phyloP scores from a whole-genome alignment of 192 early-diverging fungal genomes.

The Glomus cerebriforme region DNA sequence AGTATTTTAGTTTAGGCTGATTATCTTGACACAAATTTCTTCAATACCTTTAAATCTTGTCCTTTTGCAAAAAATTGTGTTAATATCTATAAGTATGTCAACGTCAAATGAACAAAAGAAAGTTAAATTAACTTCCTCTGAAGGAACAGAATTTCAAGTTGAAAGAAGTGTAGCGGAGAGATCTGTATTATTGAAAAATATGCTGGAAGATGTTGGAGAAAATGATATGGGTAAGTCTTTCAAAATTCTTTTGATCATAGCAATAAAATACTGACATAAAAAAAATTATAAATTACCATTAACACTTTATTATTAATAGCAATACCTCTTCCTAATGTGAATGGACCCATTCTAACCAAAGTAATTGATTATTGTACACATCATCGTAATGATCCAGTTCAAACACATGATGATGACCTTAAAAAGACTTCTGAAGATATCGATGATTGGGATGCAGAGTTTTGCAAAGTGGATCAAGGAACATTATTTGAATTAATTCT shows the following conservation, averaged over 20 bases:
- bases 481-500: conserved; percentile 91
- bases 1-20: no score
- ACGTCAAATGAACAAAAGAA: conserved; percentile 15
- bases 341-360: conserved; percentile 81
- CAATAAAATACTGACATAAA: no score
- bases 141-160: conserved; percentile 58
- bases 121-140: conserved; percentile 49
- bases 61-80: background rate
- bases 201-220: conserved; percentile 79
- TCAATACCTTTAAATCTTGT: background rate
- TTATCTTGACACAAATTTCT: no score
- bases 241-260: no score
- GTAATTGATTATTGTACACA: conserved; percentile 90
- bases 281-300: no score
- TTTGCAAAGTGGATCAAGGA: conserved; percentile 91
- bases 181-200: conserved; percentile 74
- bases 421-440: conserved; percentile 72
- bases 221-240: conserved; percentile 43
- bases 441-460: conserved; percentile 89
- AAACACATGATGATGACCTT: conserved; percentile 58
- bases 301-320: conserved; percentile 36
- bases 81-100: background rate
- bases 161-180: conserved; percentile 67
- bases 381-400: conserved; percentile 64
- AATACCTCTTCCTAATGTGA: conserved; percentile 90